Percentiles rank a stretch among this genome's conserved stretches.
phyloP scores from a whole-genome alignment of 1,284 basidiomycete species.

The Microbotryum scabiosae region DNA sequence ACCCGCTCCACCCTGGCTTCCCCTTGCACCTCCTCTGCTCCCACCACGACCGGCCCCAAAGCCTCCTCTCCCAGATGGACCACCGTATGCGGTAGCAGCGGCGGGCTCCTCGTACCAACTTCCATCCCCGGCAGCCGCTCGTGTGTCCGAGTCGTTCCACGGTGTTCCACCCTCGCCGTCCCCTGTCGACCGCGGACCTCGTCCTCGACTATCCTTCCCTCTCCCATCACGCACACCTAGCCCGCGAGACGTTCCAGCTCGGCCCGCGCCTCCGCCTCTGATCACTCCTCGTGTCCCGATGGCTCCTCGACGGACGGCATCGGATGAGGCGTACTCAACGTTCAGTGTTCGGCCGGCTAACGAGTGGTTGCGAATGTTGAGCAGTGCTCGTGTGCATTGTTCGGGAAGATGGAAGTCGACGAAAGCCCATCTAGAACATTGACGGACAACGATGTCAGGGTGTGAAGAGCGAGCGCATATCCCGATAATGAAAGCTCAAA shows the following conservation, averaged over 20 bases:
- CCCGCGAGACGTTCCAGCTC: no score
- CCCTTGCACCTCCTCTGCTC: background rate
- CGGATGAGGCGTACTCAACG: conserved; percentile 78
- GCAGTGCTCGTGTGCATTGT: conserved; percentile 70
- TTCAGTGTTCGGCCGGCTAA: conserved; percentile 75
- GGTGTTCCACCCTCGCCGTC: background rate
- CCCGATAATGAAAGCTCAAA: background rate
- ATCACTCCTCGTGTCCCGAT: conserved; percentile 33
- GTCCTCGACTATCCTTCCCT: conserved; percentile 8
- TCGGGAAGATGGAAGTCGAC: conserved; percentile 76
- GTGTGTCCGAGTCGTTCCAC: background rate
- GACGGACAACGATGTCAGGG: background rate
- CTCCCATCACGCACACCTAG: no score
- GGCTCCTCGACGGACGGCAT: conserved; percentile 64
- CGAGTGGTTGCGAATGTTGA: conserved; percentile 73
- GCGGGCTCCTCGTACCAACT: background rate
- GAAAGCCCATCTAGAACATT: conserved; percentile 69
- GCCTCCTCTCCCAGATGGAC: no score
- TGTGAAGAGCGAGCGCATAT: background rate
- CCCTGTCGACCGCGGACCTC: background rate
- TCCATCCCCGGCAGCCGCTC: no score
- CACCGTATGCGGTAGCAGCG: background rate
- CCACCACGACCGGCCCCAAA: conserved; percentile 1
- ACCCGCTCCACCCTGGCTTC: conserved; percentile 35
- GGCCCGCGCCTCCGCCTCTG: conserved; percentile 13